Base-by-base conservation (phyloP, 768 basidiomycete genomes). In the Boletus bicolor region DNA sequence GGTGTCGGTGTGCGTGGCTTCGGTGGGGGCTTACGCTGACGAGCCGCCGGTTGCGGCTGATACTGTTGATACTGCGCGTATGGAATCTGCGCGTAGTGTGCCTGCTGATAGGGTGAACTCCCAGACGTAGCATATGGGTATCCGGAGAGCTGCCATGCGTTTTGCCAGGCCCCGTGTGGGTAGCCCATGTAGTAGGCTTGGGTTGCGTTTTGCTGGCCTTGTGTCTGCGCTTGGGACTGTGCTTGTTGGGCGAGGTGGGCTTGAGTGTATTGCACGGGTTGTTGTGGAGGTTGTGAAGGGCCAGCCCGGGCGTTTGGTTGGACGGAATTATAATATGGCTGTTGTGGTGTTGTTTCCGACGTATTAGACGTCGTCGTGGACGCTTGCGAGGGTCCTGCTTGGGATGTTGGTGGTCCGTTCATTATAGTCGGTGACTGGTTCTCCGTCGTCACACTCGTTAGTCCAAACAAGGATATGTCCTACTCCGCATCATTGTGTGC, bases 341-440 rank as follows among this genome's bases (percentile, higher is more conserved):
- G 60, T 38, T 56, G 54, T 9, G 38, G 26, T 28, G 44, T 26
- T 4, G 55, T 44, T 53, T 62, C 63, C 5, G 57, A 50, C 15
- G 53, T n/a, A 47, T 15, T 55, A 34, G 60, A 44, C 4, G 51
- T 37, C 35, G 55, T 42, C 34, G 59, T 28, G 12, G 63, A 19
- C 30, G 39, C 38, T 24, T 67, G 64, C 17, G 77, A 75, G 19
- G 76, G 71, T 8, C 74, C 75, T 21, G 80, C 75, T 49, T 74
- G 76, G 11, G 73, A 69, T 5, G 78, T 61, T 37, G 75, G 75
- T 30, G 75, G 74, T 47, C 75, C 76, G 57, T 71, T 73, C 38
- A 73, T 72, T 76, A 77, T 79, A 21, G 44, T 57, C 32, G 36
- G 24, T 36, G 32, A 30, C 32, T 39, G 24, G 49, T 34, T 44